A percentile compares a stretch with the other conserved stretches of the same genome.
These are phyloP conservation scores for Leishmania mexicana DNA, from an alignment of 208 protist genomes.

Conservation along the genomic window DNA sequence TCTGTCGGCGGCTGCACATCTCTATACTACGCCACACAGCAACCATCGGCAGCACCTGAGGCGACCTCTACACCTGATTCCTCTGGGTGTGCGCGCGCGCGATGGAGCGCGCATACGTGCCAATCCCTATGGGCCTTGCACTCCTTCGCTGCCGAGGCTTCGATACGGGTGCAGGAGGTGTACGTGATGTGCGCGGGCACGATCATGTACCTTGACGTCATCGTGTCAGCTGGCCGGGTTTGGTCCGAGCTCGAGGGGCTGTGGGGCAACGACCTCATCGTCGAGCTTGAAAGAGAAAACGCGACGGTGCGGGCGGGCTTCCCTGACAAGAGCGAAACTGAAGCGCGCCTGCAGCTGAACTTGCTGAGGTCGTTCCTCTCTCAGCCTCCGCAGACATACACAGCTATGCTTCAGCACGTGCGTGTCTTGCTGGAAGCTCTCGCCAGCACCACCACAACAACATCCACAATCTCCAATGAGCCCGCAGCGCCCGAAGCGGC, in stretches of 20 bases:
- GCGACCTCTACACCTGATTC: background rate
- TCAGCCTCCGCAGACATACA: conserved; percentile 27
- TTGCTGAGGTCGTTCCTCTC: conserved; percentile 17
- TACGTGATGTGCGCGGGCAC: conserved; percentile 51
- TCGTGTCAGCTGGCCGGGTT: conserved; percentile 24
- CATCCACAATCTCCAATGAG: background rate
- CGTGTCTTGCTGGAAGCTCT: conserved; percentile 29
- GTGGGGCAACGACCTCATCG: conserved; percentile 7
- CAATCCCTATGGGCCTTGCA: conserved; percentile 32
- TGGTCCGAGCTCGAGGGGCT: conserved; percentile 32
- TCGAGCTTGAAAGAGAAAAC: background rate
- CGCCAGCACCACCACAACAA: background rate
- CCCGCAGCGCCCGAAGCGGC: background rate
- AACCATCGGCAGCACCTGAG: background rate
- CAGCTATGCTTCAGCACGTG: conserved; percentile 23
- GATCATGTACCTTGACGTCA: conserved; percentile 55
- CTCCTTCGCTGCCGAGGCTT: conserved; percentile 35
- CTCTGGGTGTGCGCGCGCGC: conserved; percentile 1
- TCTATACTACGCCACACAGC: conserved; percentile 18
- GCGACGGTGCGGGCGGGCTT: background rate
- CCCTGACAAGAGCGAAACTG: background rate
- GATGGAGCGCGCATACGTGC: conserved; percentile 29
- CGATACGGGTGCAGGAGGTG: conserved; percentile 51
- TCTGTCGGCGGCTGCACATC: conserved; percentile 14
- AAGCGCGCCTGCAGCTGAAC: background rate